These are phyloP conservation scores for Suillus cothurnatus DNA, from an alignment of 768 basidiomycete genomes.

Conservation along the genomic window DNA sequence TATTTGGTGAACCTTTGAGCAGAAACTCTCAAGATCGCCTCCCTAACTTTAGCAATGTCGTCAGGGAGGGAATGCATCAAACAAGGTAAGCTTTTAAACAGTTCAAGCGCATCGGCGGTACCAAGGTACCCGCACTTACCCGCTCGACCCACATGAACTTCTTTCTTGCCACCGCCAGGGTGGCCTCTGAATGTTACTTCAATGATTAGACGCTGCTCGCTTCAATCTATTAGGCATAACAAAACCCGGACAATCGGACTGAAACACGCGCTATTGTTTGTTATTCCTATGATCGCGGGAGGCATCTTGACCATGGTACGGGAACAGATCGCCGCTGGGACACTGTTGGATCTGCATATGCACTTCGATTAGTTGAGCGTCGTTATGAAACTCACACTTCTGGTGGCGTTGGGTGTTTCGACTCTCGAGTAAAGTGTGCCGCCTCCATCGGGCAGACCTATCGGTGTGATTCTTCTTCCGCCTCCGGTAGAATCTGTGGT, in stretches of 20 bases:
- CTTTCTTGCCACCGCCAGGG: background rate
- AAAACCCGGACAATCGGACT: background rate
- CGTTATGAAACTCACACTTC: background rate
- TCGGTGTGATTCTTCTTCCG: background rate
- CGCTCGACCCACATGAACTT: background rate
- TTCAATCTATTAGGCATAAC: background rate
- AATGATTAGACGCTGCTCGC: constrained; percentile 1
- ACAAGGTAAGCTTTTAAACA: background rate
- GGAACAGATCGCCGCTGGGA: background rate
- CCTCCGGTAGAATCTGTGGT: background rate
- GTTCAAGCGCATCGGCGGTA: background rate
- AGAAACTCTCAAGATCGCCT: background rate
- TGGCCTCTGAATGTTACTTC: background rate
- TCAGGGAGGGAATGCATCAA: too few relatives aligned
- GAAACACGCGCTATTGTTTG: background rate
- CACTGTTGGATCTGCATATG: background rate
- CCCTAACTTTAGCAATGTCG: background rate
- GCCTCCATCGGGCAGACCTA: background rate
- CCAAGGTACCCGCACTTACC: background rate
- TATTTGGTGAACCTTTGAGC: background rate
- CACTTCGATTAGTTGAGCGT: background rate
- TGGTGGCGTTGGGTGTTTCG: background rate
- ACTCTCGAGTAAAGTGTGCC: background rate
- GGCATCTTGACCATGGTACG: background rate
- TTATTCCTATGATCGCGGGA: constrained; percentile 5